Conservation (phyloP, 2,329 filamentous ascomycete species). For the Didymella exigua region DNA sequence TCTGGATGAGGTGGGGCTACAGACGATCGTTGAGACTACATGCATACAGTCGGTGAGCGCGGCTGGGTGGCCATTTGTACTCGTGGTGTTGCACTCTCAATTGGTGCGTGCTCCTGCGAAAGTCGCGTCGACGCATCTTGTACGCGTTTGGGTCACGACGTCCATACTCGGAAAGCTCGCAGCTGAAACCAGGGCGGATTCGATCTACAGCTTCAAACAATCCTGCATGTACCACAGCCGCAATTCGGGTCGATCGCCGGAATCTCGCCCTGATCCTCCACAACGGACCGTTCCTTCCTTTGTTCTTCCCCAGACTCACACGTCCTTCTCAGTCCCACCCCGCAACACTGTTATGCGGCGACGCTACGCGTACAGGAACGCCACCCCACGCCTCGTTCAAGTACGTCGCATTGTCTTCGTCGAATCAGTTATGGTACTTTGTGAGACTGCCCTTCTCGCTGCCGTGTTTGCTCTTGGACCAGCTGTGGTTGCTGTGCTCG, state of each 20-base stretch:
- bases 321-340: constrained; percentile 12
- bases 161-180: neutral
- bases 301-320: neutral
- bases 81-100: neutral
- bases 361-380: constrained; percentile 23
- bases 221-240: neutral
- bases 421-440: constrained; percentile 25
- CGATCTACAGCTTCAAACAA: neutral
- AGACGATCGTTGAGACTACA: neutral
- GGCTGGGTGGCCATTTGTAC: neutral
- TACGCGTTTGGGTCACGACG: neutral
- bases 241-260: constrained; percentile 1
- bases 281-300: constrained; percentile 1
- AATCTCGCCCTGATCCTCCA: neutral
- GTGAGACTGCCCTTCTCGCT: neutral
- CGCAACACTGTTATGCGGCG: constrained; percentile 8
- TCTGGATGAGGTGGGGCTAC: constrained; percentile 1
- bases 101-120: neutral
- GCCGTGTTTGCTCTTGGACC: neutral
- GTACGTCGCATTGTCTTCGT: constrained; percentile 31
- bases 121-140: constrained; percentile 3
- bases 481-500: neutral
- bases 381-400: constrained; percentile 29
- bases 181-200: neutral
- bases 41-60: neutral